Evolutionary conservation across 176 grass and related monocot species (phyloP), one percentile per base, ranked within the genome.

Genomic region (Oryza longistaminata): DNA sequence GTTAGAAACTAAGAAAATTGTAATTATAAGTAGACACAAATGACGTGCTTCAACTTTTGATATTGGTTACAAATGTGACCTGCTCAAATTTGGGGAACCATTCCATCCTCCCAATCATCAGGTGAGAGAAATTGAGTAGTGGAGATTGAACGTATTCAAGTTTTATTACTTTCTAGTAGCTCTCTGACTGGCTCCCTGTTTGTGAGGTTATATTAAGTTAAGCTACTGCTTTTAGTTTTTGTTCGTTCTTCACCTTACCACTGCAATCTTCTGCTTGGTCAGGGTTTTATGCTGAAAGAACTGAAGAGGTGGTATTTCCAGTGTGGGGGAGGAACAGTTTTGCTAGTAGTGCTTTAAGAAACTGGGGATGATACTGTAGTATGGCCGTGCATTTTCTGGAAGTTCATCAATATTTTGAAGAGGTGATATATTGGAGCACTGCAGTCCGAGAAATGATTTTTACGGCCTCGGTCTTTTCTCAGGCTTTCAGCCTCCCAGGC

Each of bases 91-190:
- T 40, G 78, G 75, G 33, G 19, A 65, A 26, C 62, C 70, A 40
- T 84, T 90, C 73, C 14, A 88, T 73, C 85, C 77, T 88, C 31
- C 81, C 2, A 87, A 68, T 13, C 40, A 85, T 87, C 88, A 90
- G 68, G 89, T 85, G 76, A 94, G 87, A 34, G 34, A 34, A 34
- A 34, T 34, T 34, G 34, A 34, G 0, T 34, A 34, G 3, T 34
- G 34, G 34, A 0, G 69, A 64, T 33, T 69, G 34, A 71, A 64
- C 60, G 35, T 35, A 79, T 69, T 76, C 70, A 58, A 53, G 11
- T 88, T 5, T 55, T 85, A 76, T 55, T 85, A 76, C 66, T 90
- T 74, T 82, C 81, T 76, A 77, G 68, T 69, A 50, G 73, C 85
- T 29, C 80, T 90, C 82, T 35, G 69, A 64, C 50, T 91, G 76